Base-by-base conservation (phyloP, 2,329 filamentous ascomycete species). In the Phaeosphaeriaceae sp. region DNA sequence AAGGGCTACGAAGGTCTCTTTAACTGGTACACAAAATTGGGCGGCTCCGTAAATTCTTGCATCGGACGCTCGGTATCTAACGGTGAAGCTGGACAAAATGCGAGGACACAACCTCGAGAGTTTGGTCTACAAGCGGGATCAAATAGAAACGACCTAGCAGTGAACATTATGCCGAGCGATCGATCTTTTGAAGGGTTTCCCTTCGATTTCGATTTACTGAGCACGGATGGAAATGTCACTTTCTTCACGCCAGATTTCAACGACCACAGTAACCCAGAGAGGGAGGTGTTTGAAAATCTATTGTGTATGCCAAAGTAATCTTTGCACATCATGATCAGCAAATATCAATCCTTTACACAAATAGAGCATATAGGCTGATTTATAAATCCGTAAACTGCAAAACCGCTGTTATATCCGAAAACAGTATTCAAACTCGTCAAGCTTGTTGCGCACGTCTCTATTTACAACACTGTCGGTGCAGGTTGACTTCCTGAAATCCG, bases 131-230 rank as follows among this genome's bases (percentile, higher is more conserved):
- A n/a, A n/a, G n/a, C n/a, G n/a, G n/a, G n/a, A n/a, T n/a, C n/a
- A n/a, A n/a, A n/a, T n/a, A n/a, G n/a, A n/a, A 42, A 4, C 26
- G 9, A 18, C 26, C 9, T n/a, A 26, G 16, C 39, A 17, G 20
- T 6, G n/a, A n/a, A n/a, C n/a, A n/a, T 28, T 32, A 16, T n/a
- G 13, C 39, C n/a, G 6, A 38, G 33, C n/a, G 21, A 40, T 21
- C 30, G 7, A 8, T 17, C 32, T 8, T 20, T 47, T 20, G 48
- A 54, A 18, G 48, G 43, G 1, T 54, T 47, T 36, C 51, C 51
- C n/a, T 54, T 54, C 36, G 43, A 54, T 34, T 38, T 54, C n/a
- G 51, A 54, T 33, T 36, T 54, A 11, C 28, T 54, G 3, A 51
- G 48, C 36, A 30, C 48, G 11, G 47, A 50, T 29, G 39, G 51